A percentile compares a stretch with the other conserved stretches of the same genome.
phyloP scores from a whole-genome alignment of 805 yeast species.

The Yamadazyma phyllophila region DNA sequence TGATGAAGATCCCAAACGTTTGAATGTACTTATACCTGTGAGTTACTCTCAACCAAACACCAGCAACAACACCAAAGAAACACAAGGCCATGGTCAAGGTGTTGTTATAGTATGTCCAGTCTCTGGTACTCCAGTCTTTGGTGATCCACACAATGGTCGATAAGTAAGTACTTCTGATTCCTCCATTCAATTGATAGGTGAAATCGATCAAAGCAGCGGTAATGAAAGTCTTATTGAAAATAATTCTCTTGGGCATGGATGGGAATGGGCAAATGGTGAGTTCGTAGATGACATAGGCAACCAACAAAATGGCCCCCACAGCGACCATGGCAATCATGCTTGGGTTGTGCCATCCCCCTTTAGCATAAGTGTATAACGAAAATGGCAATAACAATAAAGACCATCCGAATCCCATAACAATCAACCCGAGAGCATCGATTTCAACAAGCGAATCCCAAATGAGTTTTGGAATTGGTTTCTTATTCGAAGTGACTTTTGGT shows the following conservation, averaged over 20 bases:
- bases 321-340: conserved; percentile 43
- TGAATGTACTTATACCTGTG: conserved; percentile 38
- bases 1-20: conserved; percentile 28
- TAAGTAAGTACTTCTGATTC: conserved; percentile 26
- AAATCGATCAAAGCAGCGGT: conserved; percentile 32
- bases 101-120: conserved; percentile 40
- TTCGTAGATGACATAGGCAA: conserved; percentile 35
- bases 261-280: conserved; percentile 34
- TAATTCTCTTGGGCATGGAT: conserved; percentile 32
- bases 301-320: conserved; percentile 36
- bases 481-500: conserved; percentile 5
- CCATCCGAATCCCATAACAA: conserved; percentile 39
- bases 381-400: conserved; percentile 37
- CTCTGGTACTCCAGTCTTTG: conserved; percentile 24
- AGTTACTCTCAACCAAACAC: conserved; percentile 29
- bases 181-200: conserved; percentile 29
- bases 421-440: conserved; percentile 36
- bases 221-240: conserved; percentile 35
- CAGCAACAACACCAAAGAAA: conserved; percentile 38
- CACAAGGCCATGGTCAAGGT: conserved; percentile 37
- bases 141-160: conserved; percentile 33
- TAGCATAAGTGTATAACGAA: conserved; percentile 32
- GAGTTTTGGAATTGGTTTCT: not conserved
- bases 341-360: conserved; percentile 34
- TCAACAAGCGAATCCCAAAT: conserved; percentile 21